Conservation (phyloP, 2,329 filamentous ascomycete species). For the Plectosphaerella sp. region DNA sequence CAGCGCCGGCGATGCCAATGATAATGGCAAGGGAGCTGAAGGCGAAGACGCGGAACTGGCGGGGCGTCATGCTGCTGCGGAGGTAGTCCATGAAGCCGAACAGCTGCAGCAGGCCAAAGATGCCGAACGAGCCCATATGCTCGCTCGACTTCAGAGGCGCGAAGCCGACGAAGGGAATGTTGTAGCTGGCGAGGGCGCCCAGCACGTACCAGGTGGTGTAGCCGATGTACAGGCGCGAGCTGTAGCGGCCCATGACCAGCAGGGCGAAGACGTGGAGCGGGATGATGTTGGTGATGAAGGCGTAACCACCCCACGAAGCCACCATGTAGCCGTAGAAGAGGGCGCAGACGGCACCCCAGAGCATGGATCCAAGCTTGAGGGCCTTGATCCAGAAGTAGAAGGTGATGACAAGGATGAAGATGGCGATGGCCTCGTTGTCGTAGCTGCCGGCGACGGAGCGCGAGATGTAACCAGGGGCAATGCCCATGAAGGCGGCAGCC, state of each 20-base stretch:
- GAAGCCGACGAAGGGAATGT: constrained; percentile 98
- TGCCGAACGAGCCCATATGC: constrained; percentile 94
- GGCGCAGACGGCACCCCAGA: constrained; percentile 92
- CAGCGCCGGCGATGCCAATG: constrained; percentile 68
- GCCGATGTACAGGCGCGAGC: constrained; percentile 87
- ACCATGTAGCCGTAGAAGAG: constrained; percentile 99
- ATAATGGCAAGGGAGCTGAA: constrained; percentile 69
- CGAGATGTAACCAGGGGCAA: constrained; percentile 95
- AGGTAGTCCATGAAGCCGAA: constrained; percentile 91
- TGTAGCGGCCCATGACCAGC: constrained; percentile 95
- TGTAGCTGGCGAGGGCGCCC: constrained; percentile 95
- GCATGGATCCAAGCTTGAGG: constrained; percentile 90
- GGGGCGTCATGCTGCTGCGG: constrained; percentile 79
- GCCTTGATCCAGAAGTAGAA: constrained; percentile 99
- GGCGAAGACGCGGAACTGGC: constrained; percentile 91
- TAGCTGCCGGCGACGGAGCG: constrained; percentile 97
- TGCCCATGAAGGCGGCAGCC: constrained; percentile 94
- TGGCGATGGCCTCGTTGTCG: constrained; percentile 98
- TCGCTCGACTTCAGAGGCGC: constrained; percentile 94
- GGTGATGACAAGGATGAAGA: constrained; percentile 96
- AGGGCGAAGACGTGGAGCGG: constrained; percentile 92
- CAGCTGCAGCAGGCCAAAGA: constrained; percentile 93
- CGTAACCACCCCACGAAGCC: constrained; percentile 98
- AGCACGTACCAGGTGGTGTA: constrained; percentile 98
- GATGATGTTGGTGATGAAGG: constrained; percentile 97